Base-by-base conservation (phyloP, 2,329 filamentous ascomycete genomes). In the Thermothelomyces thermophilus region DNA sequence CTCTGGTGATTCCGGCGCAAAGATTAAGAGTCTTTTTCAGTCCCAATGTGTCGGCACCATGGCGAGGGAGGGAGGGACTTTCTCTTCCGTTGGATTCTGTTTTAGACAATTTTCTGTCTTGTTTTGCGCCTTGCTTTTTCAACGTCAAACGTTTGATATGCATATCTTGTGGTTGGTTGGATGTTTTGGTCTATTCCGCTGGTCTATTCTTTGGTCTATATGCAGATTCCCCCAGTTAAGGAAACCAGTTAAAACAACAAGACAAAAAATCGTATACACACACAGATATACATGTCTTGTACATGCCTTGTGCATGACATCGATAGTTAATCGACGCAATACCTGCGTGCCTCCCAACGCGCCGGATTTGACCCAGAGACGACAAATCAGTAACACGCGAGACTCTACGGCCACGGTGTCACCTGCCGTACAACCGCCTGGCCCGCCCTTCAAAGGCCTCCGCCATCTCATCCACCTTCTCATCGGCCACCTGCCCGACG, bases 381-480 rank as follows among this genome's bases (percentile, higher is more conserved):
- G n/a, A n/a, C n/a, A n/a, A n/a, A n/a, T n/a, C n/a, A n/a, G n/a
- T n/a, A n/a, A n/a, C n/a, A n/a, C n/a, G n/a, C n/a, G n/a, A n/a
- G n/a, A n/a, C n/a, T 9, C 24, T 26, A 26, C 24, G 9, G 24
- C 24, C 39, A 16, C 6, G 7, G 13, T n/a, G 33, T n/a, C 13
- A 35, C 14, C 33, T 8, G 55, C 68, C 70, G 59, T 79, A 66
- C 41, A 88, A 64, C 60, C 78, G 72, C 63, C 73, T 73, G 5
- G 93, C 90, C 62, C 87, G 77, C 68, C 80, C 79, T 71, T 96
- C 90, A 72, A 98, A 98, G 1, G 93, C 91, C 66, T 87, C 83
- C 57, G 97, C 86, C 90, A 98, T 95, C 56, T 86, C 75, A 3
- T 82, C 83, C 1, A 89, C 91, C 56, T 96, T 82, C 69, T 87